Conservation (phyloP, 441 rosid species). For the Pelargonium cotyledonis region DNA sequence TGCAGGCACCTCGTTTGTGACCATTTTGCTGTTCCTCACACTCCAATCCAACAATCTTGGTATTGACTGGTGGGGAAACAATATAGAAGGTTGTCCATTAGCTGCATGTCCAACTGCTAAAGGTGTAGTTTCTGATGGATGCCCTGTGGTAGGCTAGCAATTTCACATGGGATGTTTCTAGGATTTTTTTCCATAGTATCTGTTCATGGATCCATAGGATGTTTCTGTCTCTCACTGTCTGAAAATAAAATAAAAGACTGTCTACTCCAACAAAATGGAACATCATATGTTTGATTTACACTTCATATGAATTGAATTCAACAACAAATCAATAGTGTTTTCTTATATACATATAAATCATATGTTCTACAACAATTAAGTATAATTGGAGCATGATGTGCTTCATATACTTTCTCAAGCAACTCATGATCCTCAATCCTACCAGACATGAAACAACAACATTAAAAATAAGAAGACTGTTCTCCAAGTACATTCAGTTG, state of each 20-base stretch:
- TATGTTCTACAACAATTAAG: not conserved
- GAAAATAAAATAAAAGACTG: too few species aligned
- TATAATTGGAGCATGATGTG: not conserved
- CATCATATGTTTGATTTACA: not conserved
- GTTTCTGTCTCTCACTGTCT: too few species aligned
- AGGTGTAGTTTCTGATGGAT: slow-evolving; percentile 44
- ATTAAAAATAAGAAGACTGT: slow-evolving; percentile 34
- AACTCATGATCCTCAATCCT: not conserved
- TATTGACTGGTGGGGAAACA: slow-evolving; percentile 64
- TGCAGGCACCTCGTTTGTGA: slow-evolving; percentile 67
- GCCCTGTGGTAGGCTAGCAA: slow-evolving; percentile 35
- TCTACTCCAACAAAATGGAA: too few species aligned
- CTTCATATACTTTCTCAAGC: not conserved
- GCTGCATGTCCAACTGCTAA: slow-evolving; percentile 72
- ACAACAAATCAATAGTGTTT: not conserved
- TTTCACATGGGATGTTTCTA: not conserved
- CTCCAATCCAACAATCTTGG: slow-evolving; percentile 35
- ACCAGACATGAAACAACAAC: not conserved
- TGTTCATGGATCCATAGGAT: too few species aligned
- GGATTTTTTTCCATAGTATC: too few species aligned
- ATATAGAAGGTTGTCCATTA: slow-evolving; percentile 47
- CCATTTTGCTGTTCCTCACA: slow-evolving; percentile 44
- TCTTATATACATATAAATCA: not conserved
- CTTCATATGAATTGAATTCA: not conserved
- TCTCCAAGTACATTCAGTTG: slow-evolving; percentile 28